Conservation (phyloP, 2,329 filamentous ascomycete species). For the Coniella lustricola region DNA sequence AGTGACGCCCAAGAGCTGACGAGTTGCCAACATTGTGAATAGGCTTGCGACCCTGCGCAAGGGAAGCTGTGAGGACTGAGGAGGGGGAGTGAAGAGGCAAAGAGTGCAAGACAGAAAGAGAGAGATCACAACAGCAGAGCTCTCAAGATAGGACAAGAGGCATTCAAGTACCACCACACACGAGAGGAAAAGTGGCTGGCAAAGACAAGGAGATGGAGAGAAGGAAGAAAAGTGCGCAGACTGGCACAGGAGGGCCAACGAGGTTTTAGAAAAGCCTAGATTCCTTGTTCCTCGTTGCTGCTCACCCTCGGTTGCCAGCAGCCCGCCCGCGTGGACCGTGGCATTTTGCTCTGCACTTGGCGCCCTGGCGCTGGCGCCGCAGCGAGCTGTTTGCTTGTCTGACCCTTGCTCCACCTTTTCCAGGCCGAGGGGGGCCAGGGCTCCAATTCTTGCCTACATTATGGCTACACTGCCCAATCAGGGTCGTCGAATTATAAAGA, state of each 20-base stretch:
- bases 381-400: constrained; percentile 1
- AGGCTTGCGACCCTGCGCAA: constrained; percentile 15
- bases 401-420: constrained; percentile 6
- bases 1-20: constrained; percentile 60
- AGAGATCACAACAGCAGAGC: constrained; percentile 21
- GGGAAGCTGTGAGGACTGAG: constrained; percentile 5
- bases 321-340: not conserved
- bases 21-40: constrained; percentile 60
- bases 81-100: constrained; percentile 10
- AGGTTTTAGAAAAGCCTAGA: constrained; percentile 16
- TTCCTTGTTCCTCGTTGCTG: constrained; percentile 5
- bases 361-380: no score
- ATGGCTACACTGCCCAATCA: constrained; percentile 14
- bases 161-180: constrained; percentile 13
- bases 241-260: constrained; percentile 4
- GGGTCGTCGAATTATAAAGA: constrained; percentile 9
- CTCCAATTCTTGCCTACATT: constrained; percentile 2
- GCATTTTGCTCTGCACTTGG: constrained; percentile 9
- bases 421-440: not conserved
- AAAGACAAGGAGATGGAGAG: not conserved
- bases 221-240: not conserved
- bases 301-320: constrained; percentile 10
- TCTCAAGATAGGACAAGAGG: constrained; percentile 13
- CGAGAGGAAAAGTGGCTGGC: not conserved
- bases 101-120: no score